These are phyloP conservation scores for Paecilomyces fulvus DNA, from an alignment of 2,329 filamentous ascomycete genomes.

Conservation along the genomic window DNA sequence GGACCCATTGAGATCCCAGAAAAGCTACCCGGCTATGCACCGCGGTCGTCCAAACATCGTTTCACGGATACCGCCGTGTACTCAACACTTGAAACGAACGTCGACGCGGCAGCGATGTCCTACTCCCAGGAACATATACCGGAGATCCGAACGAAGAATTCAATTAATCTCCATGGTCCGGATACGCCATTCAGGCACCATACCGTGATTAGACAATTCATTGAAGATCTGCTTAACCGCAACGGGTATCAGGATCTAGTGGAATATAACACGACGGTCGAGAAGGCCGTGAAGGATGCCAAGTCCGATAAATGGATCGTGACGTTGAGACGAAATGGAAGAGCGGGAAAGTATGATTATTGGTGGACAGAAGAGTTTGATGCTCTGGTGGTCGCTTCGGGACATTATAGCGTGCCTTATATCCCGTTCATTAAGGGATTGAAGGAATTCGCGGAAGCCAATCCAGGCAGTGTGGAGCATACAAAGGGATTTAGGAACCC, in stretches of 20 bases:
- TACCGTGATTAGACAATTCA: slow-evolving; percentile 47
- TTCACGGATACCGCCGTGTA: slow-evolving; percentile 54
- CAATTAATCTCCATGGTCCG: slow-evolving; percentile 43
- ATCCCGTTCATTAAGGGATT: slow-evolving; percentile 36
- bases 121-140: slow-evolving; percentile 52
- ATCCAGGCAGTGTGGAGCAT: slow-evolving; percentile 33
- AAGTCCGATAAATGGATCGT: slow-evolving; percentile 44
- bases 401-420: slow-evolving; percentile 53
- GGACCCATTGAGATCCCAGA: slow-evolving; percentile 40
- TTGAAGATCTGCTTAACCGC: slow-evolving; percentile 47
- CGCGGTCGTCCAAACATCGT: slow-evolving; percentile 37
- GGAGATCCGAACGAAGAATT: slow-evolving; percentile 30
- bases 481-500: slow-evolving; percentile 32
- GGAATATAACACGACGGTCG: slow-evolving; percentile 51
- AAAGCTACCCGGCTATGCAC: slow-evolving; percentile 39
- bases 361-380: slow-evolving; percentile 60
- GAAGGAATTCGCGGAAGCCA: slow-evolving; percentile 28
- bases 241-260: slow-evolving; percentile 44
- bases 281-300: slow-evolving; percentile 45
- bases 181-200: slow-evolving; percentile 57
- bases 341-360: slow-evolving; percentile 36
- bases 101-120: slow-evolving; percentile 51
- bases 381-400: slow-evolving; percentile 52
- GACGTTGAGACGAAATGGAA: slow-evolving; percentile 38
- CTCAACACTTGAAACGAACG: slow-evolving; percentile 57